phyloP scores from a whole-genome alignment of 1,139 yeast genomes.

The Saccharomycopsis crataegensis region DNA sequence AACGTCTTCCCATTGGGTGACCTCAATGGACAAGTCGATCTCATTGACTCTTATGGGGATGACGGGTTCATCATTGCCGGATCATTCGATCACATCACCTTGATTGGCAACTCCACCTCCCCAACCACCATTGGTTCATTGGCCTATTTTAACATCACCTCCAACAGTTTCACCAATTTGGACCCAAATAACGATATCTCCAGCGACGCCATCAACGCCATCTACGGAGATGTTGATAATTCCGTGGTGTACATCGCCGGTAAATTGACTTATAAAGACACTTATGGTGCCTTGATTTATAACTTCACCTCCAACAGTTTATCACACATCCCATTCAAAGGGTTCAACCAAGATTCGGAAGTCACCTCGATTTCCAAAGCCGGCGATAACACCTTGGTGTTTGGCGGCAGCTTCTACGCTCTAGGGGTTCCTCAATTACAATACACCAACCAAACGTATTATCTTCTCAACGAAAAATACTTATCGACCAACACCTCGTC shows the following conservation, averaged over 20 bases:
- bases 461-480: background rate
- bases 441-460: conserved; percentile 28
- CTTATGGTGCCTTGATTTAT: conserved; percentile 64
- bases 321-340: conserved; percentile 58
- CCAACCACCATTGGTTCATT: conserved; percentile 38
- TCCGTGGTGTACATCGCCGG: conserved; percentile 76
- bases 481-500: conserved; percentile 23
- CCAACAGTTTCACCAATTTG: conserved; percentile 36
- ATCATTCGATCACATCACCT: conserved; percentile 26
- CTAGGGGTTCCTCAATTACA: conserved; percentile 49
- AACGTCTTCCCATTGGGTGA: conserved; percentile 10
- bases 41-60: conserved; percentile 5
- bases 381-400: conserved; percentile 46
- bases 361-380: conserved; percentile 61
- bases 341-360: conserved; percentile 56
- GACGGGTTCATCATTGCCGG: conserved; percentile 15
- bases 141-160: conserved; percentile 44
- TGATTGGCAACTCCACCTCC: conserved; percentile 29
- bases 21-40: conserved; percentile 6
- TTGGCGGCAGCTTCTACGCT: conserved; percentile 70
- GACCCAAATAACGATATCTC: conserved; percentile 30
- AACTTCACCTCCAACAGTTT: conserved; percentile 40
- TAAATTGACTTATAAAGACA: conserved; percentile 45
- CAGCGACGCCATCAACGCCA: conserved; percentile 50
- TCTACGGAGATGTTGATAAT: conserved; percentile 41